Evolutionary conservation across 2,329 filamentous ascomycete species (phyloP), one percentile per base, ranked within the genome.

Genomic region (Sporothrix inflata): DNA sequence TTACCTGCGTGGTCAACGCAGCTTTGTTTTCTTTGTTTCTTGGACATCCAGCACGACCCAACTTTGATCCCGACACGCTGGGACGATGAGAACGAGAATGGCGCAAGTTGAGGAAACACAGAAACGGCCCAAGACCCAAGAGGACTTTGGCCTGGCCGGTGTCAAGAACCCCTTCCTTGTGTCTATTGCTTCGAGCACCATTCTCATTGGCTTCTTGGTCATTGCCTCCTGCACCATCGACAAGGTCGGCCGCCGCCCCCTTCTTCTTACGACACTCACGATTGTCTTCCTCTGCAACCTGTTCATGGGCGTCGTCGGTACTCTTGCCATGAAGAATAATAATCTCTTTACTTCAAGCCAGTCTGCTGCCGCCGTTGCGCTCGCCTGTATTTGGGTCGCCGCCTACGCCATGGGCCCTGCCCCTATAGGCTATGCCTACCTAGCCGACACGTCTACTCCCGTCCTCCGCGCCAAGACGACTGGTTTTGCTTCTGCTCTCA

Each of bases 51-150:
- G 12, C n/a, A 53, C 7, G 14, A 24, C n/a, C 3, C 49, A 53
- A 6, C 19, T 8, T 9, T 24, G 19, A 65, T 45, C 60, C 38
- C 60, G 60, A 65, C 60, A 65, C 5, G 11, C 60, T 65, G 60
- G 60, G 60, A 65, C 60, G 51, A 55, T 11, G 38, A 65, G 57
- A 21, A 65, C n/a, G 38, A 65, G 38, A 65, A n/a, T 49, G 47
- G 47, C 27, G 30, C 11, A 42, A 45, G 4, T 11, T 27, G n/a
- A 42, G 60, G 60, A 21, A 16, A 45, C 60, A 65, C 60, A 65
- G 60, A 65, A 45, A 65, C 60, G 38, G 45, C 60, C 60, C 60
- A 27, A 14, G 60, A 65, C n/a, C 60, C 60, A 65, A 42, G 38
- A 45, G 57, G 57, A 42, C 57, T 53, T 53, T 53, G 49, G n/a